Evolutionary conservation across 441 rosid species (phyloP), one percentile per base, ranked within the genome.

Genomic region (Gossypium gossypioides): DNA sequence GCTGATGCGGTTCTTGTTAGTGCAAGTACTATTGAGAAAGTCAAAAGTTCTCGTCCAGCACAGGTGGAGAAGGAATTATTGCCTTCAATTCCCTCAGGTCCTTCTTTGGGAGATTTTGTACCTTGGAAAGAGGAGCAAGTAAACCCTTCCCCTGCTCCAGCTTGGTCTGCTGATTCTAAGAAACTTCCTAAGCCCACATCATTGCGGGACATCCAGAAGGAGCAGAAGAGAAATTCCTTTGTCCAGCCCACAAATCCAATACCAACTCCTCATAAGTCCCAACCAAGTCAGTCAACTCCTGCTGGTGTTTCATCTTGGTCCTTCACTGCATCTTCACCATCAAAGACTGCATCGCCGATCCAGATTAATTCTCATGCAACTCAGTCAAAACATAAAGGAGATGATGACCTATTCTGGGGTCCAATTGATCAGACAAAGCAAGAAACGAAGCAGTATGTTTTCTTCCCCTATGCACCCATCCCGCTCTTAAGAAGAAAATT

Each of bases 161-260:
- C 97, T 42, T 96, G 99, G 99, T 91, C 95, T 68, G 78, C 84
- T 54, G 98, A 86, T 34, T 81, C 95, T 8, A 88, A 84, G 74
- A 96, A 88, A 79, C 59, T 79, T 59, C 37, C 84, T 3, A 96
- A 86, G 72, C 88, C 96, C 50, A 79, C 91, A 74, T 90, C 97
- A 68, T 85, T 96, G 72, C 84, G 99, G 77, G 99, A 93, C 77
- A 96, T 96, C 67, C 90, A 66, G 69, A 96, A 82, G 82, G 98
- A 96, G 85, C 99, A 96, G 82, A 90, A 85, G 84, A 96, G 34
- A 84, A 77, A 74, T 58, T 75, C 90, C 60, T 73, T 80, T 1
- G 68, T 76, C 69, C 91, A 81, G 69, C 78, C 85, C 68, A 86
- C 83, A 46, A 85, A 54, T 74, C 88, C 84, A 42, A 82, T 79